Base-by-base conservation (phyloP, 2,329 filamentous ascomycete genomes). In the Metarhizium guizhouense region DNA sequence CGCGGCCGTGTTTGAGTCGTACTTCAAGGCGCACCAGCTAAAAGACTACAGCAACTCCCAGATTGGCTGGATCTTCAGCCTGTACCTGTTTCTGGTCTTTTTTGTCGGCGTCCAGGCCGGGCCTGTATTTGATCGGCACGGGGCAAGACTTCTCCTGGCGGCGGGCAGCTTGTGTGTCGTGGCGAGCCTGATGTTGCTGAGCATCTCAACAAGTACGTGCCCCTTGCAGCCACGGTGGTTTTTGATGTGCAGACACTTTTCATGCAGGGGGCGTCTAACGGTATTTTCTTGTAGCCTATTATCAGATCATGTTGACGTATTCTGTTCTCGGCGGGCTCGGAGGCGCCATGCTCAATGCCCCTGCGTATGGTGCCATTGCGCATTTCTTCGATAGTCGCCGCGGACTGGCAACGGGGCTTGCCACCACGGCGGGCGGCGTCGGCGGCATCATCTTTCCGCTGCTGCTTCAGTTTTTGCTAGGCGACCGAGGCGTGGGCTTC, bases 41-140 rank as follows among this genome's bases (percentile, higher is more conserved):
- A 74, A 73, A n/a, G 72, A 78, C 25, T 85, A 90, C 67, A 80
- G 73, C 54, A 78, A 85, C 11, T 85, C 84, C 4, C 77, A 81
- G 53, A 85, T 91, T 51, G 88, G 88, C n/a, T 95, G 90, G 90
- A 89, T 95, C 60, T 92, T 93, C 63, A 85, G 86, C 62, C 73
- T 94, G 53, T 93, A 91, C 66, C 77, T 89, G 34, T 95, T 94
- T 65, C 74, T 93, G 50, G 82, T 88, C 49, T 93, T 94, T 68
- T 89, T 93, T 64, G 84, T 88, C 42, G 89, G 90, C 30, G 81
- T 95, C 10, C 87, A 93, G 64, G 85, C 92, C 52, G 90, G 90
- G 0, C 89, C 90, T 0, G 69, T 94, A 42, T 95, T 95, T 66
- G 90, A 95, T 67, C 79, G 80, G 50, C 80, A 86, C 60, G 90